Evolutionary conservation across 73 alveolate genomes (phyloP), one percentile per base, ranked within the genome.

Genomic region (Paramecium sexaurelia): DNA sequence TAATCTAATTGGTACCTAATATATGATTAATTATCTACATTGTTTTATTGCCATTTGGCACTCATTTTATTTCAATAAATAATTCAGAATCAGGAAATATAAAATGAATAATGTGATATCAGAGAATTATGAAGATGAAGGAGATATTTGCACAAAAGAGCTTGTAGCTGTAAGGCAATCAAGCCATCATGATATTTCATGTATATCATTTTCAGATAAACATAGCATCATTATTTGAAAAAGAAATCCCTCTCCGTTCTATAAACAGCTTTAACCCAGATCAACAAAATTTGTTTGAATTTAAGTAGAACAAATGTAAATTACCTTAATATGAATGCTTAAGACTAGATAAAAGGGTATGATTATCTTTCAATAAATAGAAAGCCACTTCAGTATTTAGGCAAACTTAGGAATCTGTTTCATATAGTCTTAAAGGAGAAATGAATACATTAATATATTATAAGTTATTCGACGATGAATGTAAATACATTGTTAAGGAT

Each of bases 381-480:
- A 26, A 61, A 26, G 11, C 83, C 9, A 71, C 86, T 5, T 71
- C 86, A 33, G 56, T 37, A 32, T 40, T 11, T 22, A 13, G 86
- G 6, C 29, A 35, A 71, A 71, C 86, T 37, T 37, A 71, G 9
- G 86, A 71, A 37, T 19, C 57, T 15, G 86, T 71, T 13, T 32
- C 55, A 33, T 71, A 71, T 71, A 71, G 66, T 71, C 43, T 71
- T 0, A 71, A 71, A 22, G 55, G 56, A 32, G 86, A 71, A 3
- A 71, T 71, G 86, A 71, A 43, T 5, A 26, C 55, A 24, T 17
- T 78, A 24, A 78, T 78, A 15, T 29, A 36, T 24, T 78, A 78
- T 33, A 78, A 78, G 22, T 40, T 17, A 45, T 78, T 37, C 22
- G 90, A 78, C 24, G 61, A 32, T 19, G 90, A 78, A 26, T 78